Conservation (phyloP, 2,329 filamentous ascomycete genomes). For the Sphaerulina vaccinii region DNA sequence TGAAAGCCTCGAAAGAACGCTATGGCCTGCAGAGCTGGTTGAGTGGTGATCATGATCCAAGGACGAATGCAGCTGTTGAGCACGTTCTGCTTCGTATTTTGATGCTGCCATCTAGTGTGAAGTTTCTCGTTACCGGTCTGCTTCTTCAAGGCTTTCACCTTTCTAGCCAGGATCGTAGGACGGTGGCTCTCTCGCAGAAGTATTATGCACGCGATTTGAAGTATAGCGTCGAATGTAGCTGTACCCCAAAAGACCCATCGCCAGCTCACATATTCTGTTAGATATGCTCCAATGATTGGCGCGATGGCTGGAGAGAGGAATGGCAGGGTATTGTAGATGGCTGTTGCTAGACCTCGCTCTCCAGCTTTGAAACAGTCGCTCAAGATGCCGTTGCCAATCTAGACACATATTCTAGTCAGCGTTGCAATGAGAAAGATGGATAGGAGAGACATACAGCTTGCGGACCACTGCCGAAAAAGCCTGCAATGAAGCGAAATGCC, state of each 20-base stretch:
- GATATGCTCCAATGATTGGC: conserved; percentile 63
- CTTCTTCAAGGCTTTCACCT: conserved; percentile 53
- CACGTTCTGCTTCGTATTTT: conserved; percentile 26
- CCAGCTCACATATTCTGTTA: conserved; percentile 64
- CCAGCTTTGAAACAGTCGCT: conserved; percentile 34
- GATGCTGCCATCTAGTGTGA: conserved; percentile 28
- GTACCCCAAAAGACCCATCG: conserved; percentile 86
- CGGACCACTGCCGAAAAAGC: conserved; percentile 35
- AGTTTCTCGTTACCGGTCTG: conserved; percentile 30
- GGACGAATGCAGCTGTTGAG: conserved; percentile 29
- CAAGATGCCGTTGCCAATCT: conserved; percentile 32
- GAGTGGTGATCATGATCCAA: conserved; percentile 30
- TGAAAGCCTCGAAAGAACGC: conserved; percentile 27
- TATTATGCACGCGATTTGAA: conserved; percentile 70
- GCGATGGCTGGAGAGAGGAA: conserved; percentile 43
- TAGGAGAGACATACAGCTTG: conserved; percentile 25
- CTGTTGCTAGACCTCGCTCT: conserved; percentile 33
- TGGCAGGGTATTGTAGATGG: conserved; percentile 34
- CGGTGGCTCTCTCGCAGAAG: conserved; percentile 64
- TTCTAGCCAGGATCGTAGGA: conserved; percentile 58
- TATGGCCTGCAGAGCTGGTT: conserved; percentile 28
- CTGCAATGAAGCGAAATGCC: conserved; percentile 35
- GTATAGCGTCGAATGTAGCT: conserved; percentile 66
- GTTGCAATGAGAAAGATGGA: conserved; percentile 8
- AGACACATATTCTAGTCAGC: conserved; percentile 10